Evolutionary conservation across 305 asterid genomes (phyloP).

Genomic region (Ajuga reptans): DNA sequence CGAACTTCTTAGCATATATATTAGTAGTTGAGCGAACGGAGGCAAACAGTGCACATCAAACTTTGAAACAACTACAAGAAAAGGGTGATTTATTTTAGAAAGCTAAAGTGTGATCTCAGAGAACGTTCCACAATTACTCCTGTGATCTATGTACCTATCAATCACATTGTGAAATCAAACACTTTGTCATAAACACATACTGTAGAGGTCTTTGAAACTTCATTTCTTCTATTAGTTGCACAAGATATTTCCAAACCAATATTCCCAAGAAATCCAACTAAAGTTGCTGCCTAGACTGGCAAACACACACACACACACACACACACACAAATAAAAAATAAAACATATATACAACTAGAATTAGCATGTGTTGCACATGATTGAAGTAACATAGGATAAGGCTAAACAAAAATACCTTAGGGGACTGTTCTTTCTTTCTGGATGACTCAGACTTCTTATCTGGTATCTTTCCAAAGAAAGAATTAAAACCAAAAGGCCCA

Average conservation of each 20-base stretch:
- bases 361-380: not conserved
- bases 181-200: not conserved
- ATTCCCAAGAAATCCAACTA: not conserved
- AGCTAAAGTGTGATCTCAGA: not conserved
- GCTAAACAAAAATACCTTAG: slow-evolving; percentile 35
- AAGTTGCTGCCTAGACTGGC: not conserved
- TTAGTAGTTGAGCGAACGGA: not conserved
- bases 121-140: not conserved
- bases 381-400: slow-evolving; percentile 1
- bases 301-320: too few relatives aligned
- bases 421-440: slow-evolving; percentile 35
- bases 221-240: not conserved
- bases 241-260: not conserved
- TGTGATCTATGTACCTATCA: not conserved
- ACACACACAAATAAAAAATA: not conserved
- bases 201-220: not conserved
- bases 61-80: not conserved
- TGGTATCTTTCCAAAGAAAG: slow-evolving; percentile 44
- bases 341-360: not conserved
- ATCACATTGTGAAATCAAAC: not conserved
- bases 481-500: slow-evolving; percentile 68
- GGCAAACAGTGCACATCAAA: not conserved
- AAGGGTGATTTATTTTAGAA: not conserved
- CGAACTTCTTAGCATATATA: not conserved
- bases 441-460: slow-evolving; percentile 47